phyloP scores from a whole-genome alignment of 176 grass and related monocot genomes.

The Sorghum bicolor region Sorghum_bicolor_NCBIv3 NC_012870.2:21578001-21578500 shows the following conservation, averaged over 20 bases:
- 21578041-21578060: slow-evolving; percentile 20
- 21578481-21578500: not conserved
- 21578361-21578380: not conserved
- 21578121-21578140: not conserved
- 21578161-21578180: slow-evolving; percentile 30
- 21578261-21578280: slow-evolving; percentile 45
- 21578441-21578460: not conserved
- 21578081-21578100: slow-evolving; percentile 46
- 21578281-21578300: slow-evolving; percentile 73
- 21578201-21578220: slow-evolving; percentile 43
- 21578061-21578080: slow-evolving; percentile 59
- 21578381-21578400: not conserved
- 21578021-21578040: slow-evolving; percentile 33
- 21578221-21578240: slow-evolving; percentile 23
- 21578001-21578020: slow-evolving; percentile 25
- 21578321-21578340: slow-evolving; percentile 64
- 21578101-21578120: slow-evolving; percentile 47
- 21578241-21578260: slow-evolving; percentile 47
- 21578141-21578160: slow-evolving; percentile 18
- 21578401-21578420: not conserved
- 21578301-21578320: slow-evolving; percentile 72
- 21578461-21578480: not conserved
- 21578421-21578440: slow-evolving; percentile 23
- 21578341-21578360: slow-evolving; percentile 9
- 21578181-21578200: slow-evolving; percentile 37